A percentile compares a stretch with the other conserved stretches of the same genome.
Conservation (phyloP, 2,329 filamentous ascomycete genomes). For the Tolypocladium inflatum region DNA sequence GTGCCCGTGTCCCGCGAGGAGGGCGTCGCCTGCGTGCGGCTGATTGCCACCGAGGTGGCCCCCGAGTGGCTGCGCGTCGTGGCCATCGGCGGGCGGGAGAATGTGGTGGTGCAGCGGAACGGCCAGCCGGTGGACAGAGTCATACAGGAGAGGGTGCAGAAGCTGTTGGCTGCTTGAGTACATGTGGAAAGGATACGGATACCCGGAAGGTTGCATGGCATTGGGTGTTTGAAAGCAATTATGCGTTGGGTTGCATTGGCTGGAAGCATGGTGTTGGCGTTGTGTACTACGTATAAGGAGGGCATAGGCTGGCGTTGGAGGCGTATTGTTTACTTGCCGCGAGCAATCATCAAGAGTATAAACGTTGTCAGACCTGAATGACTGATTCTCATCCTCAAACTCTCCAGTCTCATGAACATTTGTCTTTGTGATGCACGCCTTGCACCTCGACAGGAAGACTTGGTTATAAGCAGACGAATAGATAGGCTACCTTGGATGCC, state of each 20-base stretch:
- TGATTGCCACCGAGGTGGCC: constrained; percentile 45
- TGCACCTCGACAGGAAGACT: background rate
- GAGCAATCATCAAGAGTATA: background rate
- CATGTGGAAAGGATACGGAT: background rate
- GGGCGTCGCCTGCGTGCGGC: constrained; percentile 35
- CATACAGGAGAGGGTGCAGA: constrained; percentile 26
- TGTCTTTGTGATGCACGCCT: background rate
- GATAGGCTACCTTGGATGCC: too few species aligned
- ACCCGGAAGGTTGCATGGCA: background rate
- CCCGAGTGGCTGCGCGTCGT: constrained; percentile 47
- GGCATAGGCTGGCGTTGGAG: constrained; percentile 3
- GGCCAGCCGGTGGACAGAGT: constrained; percentile 27
- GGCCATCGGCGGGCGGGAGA: constrained; percentile 42
- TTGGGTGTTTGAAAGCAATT: background rate
- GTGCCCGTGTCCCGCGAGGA: constrained; percentile 45
- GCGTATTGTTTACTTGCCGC: background rate
- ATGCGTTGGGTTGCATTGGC: background rate
- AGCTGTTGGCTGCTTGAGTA: constrained; percentile 15
- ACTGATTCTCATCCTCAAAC: background rate
- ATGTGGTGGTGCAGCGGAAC: constrained; percentile 43
- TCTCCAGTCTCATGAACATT: background rate
- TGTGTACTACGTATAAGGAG: background rate
- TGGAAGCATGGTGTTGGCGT: constrained; percentile 5
- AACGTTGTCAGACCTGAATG: background rate
- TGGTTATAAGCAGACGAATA: background rate